Evolutionary conservation across 169 alveolate genomes (phyloP), one percentile per base, ranked within the genome.

Genomic region (Plasmodium sp.): DNA sequence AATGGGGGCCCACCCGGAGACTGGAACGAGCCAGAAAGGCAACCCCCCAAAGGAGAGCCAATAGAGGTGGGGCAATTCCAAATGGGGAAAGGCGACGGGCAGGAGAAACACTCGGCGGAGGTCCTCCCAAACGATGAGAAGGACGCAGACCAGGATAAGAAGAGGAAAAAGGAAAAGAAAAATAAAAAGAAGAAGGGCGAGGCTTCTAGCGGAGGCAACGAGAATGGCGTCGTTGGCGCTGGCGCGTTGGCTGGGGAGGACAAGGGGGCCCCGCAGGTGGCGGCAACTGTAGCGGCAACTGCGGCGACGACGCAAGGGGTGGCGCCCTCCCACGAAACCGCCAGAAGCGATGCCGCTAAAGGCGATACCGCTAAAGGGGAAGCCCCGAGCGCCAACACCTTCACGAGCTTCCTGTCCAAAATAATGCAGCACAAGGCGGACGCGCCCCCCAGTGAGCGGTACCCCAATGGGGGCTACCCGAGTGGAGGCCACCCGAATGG

Each of bases 161-260:
- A 75, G 31, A 85, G 54, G 54, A 85, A 85, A 51, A 85, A 85
- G 62, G 67, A 85, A 85, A 85, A 85, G 81, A 56, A 36, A 34
- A 31, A 34, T 9, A 74, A 85, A 5, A 77, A 85, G 36, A 85
- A 85, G 10, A 77, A 77, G 54, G 54, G 33, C 1, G 93, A 85
- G 4, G 9, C 43, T 7, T 45, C 27, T 1, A 16, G 14, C 16
- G 83, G 16, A 14, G 22, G 16, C n/a, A n/a, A 67, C 5, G 39
- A 67, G 16, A 67, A 67, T 31, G 39, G n/a, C 39, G 34, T 10
- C 77, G 12, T 67, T 67, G 39, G 43, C 5, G 39, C 3, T 10
- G 1, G 9, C 33, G 34, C 54, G 54, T 9, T 14, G 54, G 54
- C 54, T 6, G 54, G 54, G 16, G 14, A 43, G 22, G 62, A 51